phyloP scores from a whole-genome alignment of 257 asterid species.

The Solanum rostratum region DNA sequence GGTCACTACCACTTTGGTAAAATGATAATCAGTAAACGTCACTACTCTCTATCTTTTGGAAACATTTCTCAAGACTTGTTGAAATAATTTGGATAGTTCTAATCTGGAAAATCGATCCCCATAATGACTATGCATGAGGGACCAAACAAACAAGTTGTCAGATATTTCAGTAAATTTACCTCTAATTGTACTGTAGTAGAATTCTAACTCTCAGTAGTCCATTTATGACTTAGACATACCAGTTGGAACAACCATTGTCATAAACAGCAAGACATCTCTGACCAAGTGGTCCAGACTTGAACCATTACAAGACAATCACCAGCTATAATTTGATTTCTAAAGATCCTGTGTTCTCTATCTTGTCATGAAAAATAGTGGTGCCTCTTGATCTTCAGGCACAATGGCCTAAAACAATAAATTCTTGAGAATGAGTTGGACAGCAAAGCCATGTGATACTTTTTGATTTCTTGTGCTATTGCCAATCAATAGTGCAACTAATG shows the following conservation, averaged over 20 bases:
- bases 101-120: not conserved
- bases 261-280: not conserved
- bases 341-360: not conserved
- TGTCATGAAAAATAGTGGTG: not conserved
- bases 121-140: not conserved
- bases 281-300: not conserved
- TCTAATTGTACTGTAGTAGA: not conserved
- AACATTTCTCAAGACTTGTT: not conserved
- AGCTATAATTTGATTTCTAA: not conserved
- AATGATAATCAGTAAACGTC: not conserved
- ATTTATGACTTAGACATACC: not conserved
- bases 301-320: not conserved
- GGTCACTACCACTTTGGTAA: not conserved
- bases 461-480: not conserved
- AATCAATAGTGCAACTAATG: not conserved
- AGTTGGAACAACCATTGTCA: not conserved
- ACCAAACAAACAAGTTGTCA: not conserved
- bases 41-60: not conserved
- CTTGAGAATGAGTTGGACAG: not conserved
- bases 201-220: not conserved
- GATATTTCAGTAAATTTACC: not conserved
- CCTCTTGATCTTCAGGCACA: not conserved
- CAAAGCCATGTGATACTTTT: not conserved
- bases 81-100: not conserved
- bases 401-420: not conserved